phyloP scores from a whole-genome alignment of 257 asterid genomes.

The Gentiana macrophylla region DNA sequence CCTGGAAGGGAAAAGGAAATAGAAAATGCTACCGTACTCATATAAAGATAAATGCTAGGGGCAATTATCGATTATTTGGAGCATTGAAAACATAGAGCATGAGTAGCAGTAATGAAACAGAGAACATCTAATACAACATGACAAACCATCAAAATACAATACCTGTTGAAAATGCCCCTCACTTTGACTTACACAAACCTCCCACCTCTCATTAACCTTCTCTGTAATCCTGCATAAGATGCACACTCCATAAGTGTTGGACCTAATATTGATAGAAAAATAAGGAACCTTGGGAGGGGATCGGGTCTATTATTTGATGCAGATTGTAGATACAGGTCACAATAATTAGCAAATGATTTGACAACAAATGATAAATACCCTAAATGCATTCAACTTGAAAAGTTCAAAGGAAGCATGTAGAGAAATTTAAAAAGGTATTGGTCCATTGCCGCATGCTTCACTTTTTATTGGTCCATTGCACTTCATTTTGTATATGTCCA shows the following conservation, averaged over 20 bases:
- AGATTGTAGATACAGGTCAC: conserved; percentile 68
- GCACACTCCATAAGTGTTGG: neutral
- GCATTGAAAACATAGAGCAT: no score
- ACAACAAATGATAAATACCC: conserved; percentile 6
- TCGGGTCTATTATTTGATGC: conserved; percentile 33
- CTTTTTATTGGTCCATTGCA: conserved; percentile 33
- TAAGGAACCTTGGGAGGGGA: conserved; percentile 38
- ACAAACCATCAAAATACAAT: conserved; percentile 8
- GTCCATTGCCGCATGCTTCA: no score
- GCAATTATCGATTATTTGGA: no score
- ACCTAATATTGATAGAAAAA: neutral
- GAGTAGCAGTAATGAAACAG: neutral
- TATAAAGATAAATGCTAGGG: no score
- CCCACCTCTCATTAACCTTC: conserved; percentile 84
- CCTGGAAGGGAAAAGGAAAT: conserved; percentile 32
- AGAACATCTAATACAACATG: neutral
- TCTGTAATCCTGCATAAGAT: conserved; percentile 50
- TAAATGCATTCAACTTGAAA: no score
- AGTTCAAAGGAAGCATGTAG: no score
- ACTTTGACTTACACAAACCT: conserved; percentile 74
- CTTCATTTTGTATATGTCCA: conserved; percentile 35
- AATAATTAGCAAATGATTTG: conserved; percentile 64
- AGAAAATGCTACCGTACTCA: neutral
- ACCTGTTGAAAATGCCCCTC: conserved; percentile 99
- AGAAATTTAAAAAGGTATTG: no score